phyloP scores from a whole-genome alignment of 2,329 filamentous ascomycete genomes.

The Claviceps citrina region DNA sequence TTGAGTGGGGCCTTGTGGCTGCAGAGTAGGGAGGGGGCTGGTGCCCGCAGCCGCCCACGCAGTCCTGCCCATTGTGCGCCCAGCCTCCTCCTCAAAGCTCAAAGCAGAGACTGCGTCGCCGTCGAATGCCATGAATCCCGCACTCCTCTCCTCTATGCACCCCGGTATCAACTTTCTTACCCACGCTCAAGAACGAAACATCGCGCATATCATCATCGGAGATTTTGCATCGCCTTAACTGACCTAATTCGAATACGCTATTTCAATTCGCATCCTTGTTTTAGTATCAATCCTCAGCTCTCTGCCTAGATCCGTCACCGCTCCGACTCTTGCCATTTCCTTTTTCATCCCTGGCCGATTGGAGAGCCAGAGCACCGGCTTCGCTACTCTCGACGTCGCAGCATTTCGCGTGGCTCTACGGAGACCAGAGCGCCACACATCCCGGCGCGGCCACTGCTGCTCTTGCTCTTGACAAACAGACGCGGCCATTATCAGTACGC shows the following conservation, averaged over 20 bases:
- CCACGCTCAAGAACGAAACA: conserved; percentile 1
- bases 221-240: not conserved
- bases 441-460: conserved; percentile 5
- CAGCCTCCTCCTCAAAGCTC: conserved; percentile 9
- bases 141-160: conserved; percentile 9
- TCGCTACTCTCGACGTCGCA: conserved; percentile 8
- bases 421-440: not conserved
- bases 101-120: conserved; percentile 2
- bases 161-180: conserved; percentile 1
- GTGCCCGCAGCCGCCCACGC: conserved; percentile 6
- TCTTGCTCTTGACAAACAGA: not conserved
- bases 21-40: conserved; percentile 7
- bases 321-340: not conserved
- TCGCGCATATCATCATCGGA: conserved; percentile 1
- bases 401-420: not conserved
- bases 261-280: conserved; percentile 3
- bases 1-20: not conserved
- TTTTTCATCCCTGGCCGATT: not conserved
- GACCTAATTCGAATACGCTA: not conserved
- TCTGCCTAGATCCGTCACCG: not conserved
- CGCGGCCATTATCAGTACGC: not conserved
- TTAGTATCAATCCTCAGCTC: conserved; percentile 1
- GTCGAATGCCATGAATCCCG: conserved; percentile 9
- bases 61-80: conserved; percentile 8
- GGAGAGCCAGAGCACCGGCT: conserved; percentile 6